Evolutionary conservation across 2,329 filamentous ascomycete species (phyloP), one percentile per base, ranked within the genome.

Genomic region (Bimuria novae-zelandiae): DNA sequence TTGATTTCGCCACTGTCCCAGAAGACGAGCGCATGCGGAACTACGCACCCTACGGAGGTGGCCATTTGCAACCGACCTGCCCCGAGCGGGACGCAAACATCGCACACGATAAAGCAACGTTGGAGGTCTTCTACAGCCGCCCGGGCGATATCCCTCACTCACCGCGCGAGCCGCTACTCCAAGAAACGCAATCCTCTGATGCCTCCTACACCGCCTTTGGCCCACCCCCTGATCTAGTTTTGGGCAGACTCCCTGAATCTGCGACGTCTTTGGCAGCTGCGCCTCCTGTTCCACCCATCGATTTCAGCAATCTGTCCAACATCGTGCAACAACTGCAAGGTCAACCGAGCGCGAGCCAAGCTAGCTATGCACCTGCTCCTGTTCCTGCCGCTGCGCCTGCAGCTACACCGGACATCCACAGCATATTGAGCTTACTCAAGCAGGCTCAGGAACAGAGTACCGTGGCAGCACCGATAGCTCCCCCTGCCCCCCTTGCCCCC

Each of bases 61-160:
- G 77, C 12, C 54, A 70, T 16, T 48, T 65, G 4, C 60, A 75
- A 51, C 73, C 75, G 3, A 67, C 69, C 1, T 78, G 71, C 25
- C 67, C 73, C 2, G 79, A 80, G 54, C 76, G 71, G 45, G 71
- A 71, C 21, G 71, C 70, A 33, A 78, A 79, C 27, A 67, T 78
- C 37, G 68, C 70, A 50, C 77, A 76, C 48, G 79, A 81, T 57
- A 73, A 74, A 23, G 71, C 71, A 42, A 80, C 75, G 19, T 64
- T 81, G 23, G 74, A 80, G 65, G 77, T 79, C 10, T 75, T 76
- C 61, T 81, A 81, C 60, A 65, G 70, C 7, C 68, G 74, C 49
- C 62, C 68, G 7, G 72, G 68, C 23, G 78, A 80, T 49, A 79
- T 80, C 45, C 79, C 79, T 10, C 62, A 76, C 0, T 76, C 72